Evolutionary conservation across 164 flowering plant genomes (phyloP), one percentile per base, ranked within the genome.

Genomic region (Vitis labrusca): DNA sequence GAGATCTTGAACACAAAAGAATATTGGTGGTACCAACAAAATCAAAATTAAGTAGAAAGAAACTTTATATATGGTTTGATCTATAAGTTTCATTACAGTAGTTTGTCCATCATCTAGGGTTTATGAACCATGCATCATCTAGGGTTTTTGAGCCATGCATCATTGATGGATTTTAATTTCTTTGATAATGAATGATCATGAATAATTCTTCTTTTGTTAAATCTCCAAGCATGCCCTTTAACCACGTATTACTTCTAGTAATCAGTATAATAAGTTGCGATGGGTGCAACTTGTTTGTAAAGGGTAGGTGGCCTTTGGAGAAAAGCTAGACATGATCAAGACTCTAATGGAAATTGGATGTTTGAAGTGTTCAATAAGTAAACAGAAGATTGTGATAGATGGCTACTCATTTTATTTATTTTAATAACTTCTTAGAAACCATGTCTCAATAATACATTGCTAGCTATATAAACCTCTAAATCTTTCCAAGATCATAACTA

Each of bases 401-500:
- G 59, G 27, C 32, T n/a, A 63, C 66, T 2, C 62, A 2, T 59
- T 14, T 11, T 37, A 37, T 37, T 37, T 37, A 14, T 53, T 53
- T 53, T 5, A 53, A 9, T 14, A 53, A 53, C 56, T 53, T 53
- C n/a, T 13, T n/a, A 0, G n/a, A 53, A 53, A 5, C 3, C 56
- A 13, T 53, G 14, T 14, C 56, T 53, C 56, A 53, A 53, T 53
- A 53, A 53, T 13, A 53, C 15, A 59, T 5, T 19, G 11, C 44
- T 59, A 59, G 44, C 44, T 37, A 37, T 3, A 37, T 37, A 37
- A 29, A 12, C 12, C 67, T 27, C 54, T 71, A 37, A 71, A 71
- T 71, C 68, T 66, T 72, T 60, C 70, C 75, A 72, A 60, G 27
- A 72, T 72, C 75, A 72, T 66, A 72, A 72, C 70, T 72, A 72